phyloP scores from a whole-genome alignment of 352 stramenopile species.

The Phytopythium mirpurense region DNA sequence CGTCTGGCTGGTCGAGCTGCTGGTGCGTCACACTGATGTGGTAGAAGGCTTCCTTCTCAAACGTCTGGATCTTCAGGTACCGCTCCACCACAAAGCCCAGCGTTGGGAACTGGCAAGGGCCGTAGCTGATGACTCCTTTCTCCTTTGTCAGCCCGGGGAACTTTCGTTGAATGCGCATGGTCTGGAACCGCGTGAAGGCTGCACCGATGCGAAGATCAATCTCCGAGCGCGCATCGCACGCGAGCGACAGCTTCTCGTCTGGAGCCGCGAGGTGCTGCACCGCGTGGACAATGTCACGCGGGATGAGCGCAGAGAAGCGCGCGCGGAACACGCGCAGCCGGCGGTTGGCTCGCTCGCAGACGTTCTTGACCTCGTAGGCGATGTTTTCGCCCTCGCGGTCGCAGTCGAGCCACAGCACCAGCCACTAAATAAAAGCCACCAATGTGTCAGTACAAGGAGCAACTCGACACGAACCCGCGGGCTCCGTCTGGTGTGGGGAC shows the following conservation, averaged over 20 bases:
- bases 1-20: slow-evolving; percentile 36
- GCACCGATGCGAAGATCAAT: slow-evolving; percentile 94
- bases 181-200: slow-evolving; percentile 95
- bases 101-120: slow-evolving; percentile 99
- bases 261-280: slow-evolving; percentile 75
- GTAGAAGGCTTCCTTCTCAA: slow-evolving; percentile 96
- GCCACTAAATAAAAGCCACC: slow-evolving; percentile 44
- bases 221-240: slow-evolving; percentile 90
- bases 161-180: slow-evolving; percentile 85
- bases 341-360: slow-evolving; percentile 77
- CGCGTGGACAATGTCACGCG: slow-evolving; percentile 86
- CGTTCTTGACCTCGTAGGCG: slow-evolving; percentile 92
- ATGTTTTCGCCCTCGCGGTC: slow-evolving; percentile 99
- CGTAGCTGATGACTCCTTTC: slow-evolving; percentile 95
- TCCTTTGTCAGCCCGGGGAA: slow-evolving; percentile 74
- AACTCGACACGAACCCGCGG: background rate
- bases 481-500: too few species aligned
- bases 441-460: background rate
- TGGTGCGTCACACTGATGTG: slow-evolving; percentile 88
- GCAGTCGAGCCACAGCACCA: slow-evolving; percentile 99
- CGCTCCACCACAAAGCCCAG: slow-evolving; percentile 96
- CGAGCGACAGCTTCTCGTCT: slow-evolving; percentile 79
- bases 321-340: slow-evolving; percentile 84
- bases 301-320: slow-evolving; percentile 92
- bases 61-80: slow-evolving; percentile 94